Evolutionary conservation across 163 green algal genomes (phyloP).

Genomic region (Chloroidium sp.): DNA sequence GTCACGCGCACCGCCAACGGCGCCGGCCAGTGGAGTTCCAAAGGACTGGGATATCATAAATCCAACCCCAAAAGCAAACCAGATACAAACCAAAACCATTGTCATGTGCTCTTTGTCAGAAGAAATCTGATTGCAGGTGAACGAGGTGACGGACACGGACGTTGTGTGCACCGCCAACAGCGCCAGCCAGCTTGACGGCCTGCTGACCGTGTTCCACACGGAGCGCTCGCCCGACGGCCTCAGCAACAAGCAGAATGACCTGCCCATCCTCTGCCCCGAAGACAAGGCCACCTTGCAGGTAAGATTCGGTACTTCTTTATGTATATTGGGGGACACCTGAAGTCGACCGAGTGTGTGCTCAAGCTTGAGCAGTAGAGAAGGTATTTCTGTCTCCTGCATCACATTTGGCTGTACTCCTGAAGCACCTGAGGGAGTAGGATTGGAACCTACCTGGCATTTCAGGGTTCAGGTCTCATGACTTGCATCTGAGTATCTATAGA

Average conservation of each 20-base stretch:
- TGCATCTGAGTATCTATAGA: no score
- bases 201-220: slow-evolving; percentile 81
- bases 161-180: slow-evolving; percentile 61
- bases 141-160: slow-evolving; percentile 34
- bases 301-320: no score
- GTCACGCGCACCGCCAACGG: slow-evolving; percentile 28
- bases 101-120: not conserved
- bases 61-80: not conserved
- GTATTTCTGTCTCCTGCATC: no score
- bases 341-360: no score
- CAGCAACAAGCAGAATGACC: slow-evolving; percentile 50
- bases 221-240: slow-evolving; percentile 53
- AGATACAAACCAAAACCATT: no score
- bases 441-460: no score
- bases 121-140: slow-evolving; percentile 33
- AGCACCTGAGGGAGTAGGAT: no score
- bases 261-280: slow-evolving; percentile 41
- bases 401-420: no score
- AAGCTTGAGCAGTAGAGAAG: no score
- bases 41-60: not conserved
- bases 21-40: slow-evolving; percentile 18
- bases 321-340: no score
- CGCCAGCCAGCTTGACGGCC: slow-evolving; percentile 55
- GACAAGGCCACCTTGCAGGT: slow-evolving; percentile 34
- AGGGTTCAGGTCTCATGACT: no score